These are phyloP conservation scores for Cantharellus anzutake DNA, from an alignment of 768 basidiomycete genomes.

Conservation along the genomic window DNA sequence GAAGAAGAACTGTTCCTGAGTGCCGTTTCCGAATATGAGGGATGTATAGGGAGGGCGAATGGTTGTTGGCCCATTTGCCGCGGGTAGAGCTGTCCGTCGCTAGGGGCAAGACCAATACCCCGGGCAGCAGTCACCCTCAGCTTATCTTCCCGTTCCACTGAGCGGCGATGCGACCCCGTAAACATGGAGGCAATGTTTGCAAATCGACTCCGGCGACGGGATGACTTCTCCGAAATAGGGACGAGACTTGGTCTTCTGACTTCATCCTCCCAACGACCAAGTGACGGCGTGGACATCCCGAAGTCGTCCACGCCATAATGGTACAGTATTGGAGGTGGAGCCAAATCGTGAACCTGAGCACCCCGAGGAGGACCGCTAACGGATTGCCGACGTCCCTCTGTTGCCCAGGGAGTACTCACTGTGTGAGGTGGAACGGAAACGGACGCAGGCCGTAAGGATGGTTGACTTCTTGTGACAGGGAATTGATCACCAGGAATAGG, in stretches of 20 bases:
- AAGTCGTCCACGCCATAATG: conserved; percentile 30
- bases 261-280: conserved; percentile 18
- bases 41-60: conserved; percentile 1
- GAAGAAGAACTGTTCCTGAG: conserved; percentile 28
- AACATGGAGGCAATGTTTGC: background rate
- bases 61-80: background rate
- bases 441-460: conserved; percentile 37
- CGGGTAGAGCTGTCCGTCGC: conserved; percentile 1
- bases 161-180: background rate
- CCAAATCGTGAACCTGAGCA: background rate
- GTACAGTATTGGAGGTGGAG: conserved; percentile 15
- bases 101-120: background rate
- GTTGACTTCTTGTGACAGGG: conserved; percentile 30
- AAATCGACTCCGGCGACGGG: background rate
- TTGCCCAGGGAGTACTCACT: conserved; percentile 26
- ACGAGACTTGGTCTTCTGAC: background rate
- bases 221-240: background rate
- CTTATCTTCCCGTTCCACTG: background rate
- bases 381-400: conserved; percentile 41
- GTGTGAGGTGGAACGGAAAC: conserved; percentile 26
- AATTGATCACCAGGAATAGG: conserved; percentile 39
- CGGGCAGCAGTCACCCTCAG: background rate
- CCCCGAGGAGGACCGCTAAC: conserved; percentile 47
- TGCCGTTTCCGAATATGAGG: conserved; percentile 18
- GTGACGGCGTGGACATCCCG: conserved; percentile 42